A percentile compares a stretch with the other conserved stretches of the same genome.
phyloP scores from a whole-genome alignment of 1,284 basidiomycete species.

The Austroboletus novae-zelandiae region DNA sequence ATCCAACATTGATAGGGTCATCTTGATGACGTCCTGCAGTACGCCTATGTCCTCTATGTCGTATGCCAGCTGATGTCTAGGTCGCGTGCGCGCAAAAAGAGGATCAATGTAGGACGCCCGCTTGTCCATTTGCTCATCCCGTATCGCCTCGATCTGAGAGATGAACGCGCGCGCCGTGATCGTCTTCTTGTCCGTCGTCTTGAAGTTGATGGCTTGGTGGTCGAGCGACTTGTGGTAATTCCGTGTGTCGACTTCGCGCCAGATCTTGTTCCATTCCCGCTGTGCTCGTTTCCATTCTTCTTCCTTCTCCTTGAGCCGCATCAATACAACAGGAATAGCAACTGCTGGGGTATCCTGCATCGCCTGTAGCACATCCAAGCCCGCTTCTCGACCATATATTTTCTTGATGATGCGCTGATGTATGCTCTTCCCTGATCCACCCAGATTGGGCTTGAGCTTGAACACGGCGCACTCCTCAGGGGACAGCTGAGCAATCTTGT shows the following conservation, averaged over 20 bases:
- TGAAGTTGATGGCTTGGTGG: slow-evolving; percentile 91
- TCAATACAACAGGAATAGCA: slow-evolving; percentile 93
- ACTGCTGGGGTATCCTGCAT: slow-evolving; percentile 92
- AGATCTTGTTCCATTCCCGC: slow-evolving; percentile 98
- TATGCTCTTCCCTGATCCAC: slow-evolving; percentile 88
- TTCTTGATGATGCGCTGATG: slow-evolving; percentile 97
- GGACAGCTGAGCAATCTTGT: slow-evolving; percentile 82
- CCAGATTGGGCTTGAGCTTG: slow-evolving; percentile 89
- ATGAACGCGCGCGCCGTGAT: slow-evolving; percentile 83
- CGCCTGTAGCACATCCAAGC: slow-evolving; percentile 84
- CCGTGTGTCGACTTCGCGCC: slow-evolving; percentile 93
- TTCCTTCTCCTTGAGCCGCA: slow-evolving; percentile 93
- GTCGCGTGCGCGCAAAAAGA: slow-evolving; percentile 66
- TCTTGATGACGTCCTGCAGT: slow-evolving; percentile 84
- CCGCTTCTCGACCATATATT: slow-evolving; percentile 89
- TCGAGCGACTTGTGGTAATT: slow-evolving; percentile 94
- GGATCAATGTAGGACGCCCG: slow-evolving; percentile 77
- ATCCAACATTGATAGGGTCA: slow-evolving; percentile 90
- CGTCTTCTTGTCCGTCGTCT: slow-evolving; percentile 89
- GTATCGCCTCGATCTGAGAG: slow-evolving; percentile 84
- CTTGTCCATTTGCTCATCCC: slow-evolving; percentile 83
- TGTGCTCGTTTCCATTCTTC: slow-evolving; percentile 99
- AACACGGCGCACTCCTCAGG: slow-evolving; percentile 81
- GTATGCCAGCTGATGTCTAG: slow-evolving; percentile 81
- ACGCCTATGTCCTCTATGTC: slow-evolving; percentile 75